phyloP scores from a whole-genome alignment of 2,329 filamentous ascomycete genomes.

The Talaromyces pinophilus region DNA sequence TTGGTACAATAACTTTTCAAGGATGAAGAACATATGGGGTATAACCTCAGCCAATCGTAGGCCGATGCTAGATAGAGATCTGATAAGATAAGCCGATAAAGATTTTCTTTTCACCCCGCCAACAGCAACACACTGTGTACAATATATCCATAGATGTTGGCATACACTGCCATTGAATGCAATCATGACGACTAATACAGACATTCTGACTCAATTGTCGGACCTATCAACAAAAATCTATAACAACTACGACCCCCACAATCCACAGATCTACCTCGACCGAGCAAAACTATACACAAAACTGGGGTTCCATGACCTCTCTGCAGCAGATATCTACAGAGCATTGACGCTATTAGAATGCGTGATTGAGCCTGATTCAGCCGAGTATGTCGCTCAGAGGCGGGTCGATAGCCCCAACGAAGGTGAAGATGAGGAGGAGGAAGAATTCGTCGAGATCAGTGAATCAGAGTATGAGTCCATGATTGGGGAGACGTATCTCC shows the following conservation, averaged over 20 bases:
- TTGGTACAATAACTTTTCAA: background rate
- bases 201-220: background rate
- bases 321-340: conserved; percentile 84
- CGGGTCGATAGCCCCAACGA: conserved; percentile 24
- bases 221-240: conserved; percentile 15
- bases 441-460: conserved; percentile 31
- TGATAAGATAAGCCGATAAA: conserved; percentile 14
- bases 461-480: conserved; percentile 38
- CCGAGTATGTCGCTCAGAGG: conserved; percentile 74
- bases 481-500: conserved; percentile 39
- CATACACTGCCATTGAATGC: background rate
- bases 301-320: conserved; percentile 85
- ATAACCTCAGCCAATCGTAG: background rate
- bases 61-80: background rate
- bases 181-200: conserved; percentile 7
- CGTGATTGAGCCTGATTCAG: conserved; percentile 68
- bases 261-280: conserved; percentile 43
- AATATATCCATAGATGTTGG: background rate
- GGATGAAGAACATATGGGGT: background rate
- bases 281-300: conserved; percentile 70
- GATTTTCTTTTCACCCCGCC: conserved; percentile 7
- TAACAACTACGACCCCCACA: conserved; percentile 40
- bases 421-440: conserved; percentile 30
- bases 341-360: conserved; percentile 86
- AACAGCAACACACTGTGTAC: background rate